Evolutionary conservation across 1,284 basidiomycete genomes (phyloP), one percentile per base, ranked within the genome.

Genomic region (Cryptococcus sp.): DNA sequence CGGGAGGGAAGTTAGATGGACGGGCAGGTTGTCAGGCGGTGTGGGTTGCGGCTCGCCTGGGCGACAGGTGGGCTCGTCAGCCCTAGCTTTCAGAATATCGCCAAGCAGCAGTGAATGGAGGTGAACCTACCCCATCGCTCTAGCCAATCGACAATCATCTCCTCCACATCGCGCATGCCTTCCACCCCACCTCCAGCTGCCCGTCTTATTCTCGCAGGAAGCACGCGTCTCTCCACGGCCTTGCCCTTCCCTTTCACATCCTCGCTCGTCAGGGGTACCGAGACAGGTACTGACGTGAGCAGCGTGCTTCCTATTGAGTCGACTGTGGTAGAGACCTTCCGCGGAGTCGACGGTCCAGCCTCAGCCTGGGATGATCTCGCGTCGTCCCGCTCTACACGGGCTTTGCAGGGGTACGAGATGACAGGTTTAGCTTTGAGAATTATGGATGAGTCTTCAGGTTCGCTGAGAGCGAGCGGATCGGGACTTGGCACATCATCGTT

Each of bases 121-220:
- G 4, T 10, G 7, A 40, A 85, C 89, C 75, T 77, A 93, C 91
- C 83, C 81, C 84, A 86, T 70, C 89, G 84, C 75, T 86, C 85
- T 69, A 89, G 83, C 68, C 87, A 88, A 69, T 93, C 90, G 62
- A 92, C 78, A 72, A 94, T 88, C 85, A 91, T 87, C 61, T 86
- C 73, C 80, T 94, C 91, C 27, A 88, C 80, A 64, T 91, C 89
- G 72, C 86, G 57, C n/a, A 75, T 72, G 5, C 73, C 72, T 49
- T 77, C 75, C 22, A 67, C 84, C 40, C 78, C 78, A 3, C 87
- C 87, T 41, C 88, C 87, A 4, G 88, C 88, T 51, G 89, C 87
- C 58, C 90, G 84, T 65, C 89, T 83, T 56, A 88, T 84, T 66
- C 91, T 85, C 72, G 88, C 85, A 38, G 90, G 90, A 53, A 90